phyloP scores from a whole-genome alignment of 192 early-diverging fungal species.

The Gorgonomyces haynaldii region DNA sequence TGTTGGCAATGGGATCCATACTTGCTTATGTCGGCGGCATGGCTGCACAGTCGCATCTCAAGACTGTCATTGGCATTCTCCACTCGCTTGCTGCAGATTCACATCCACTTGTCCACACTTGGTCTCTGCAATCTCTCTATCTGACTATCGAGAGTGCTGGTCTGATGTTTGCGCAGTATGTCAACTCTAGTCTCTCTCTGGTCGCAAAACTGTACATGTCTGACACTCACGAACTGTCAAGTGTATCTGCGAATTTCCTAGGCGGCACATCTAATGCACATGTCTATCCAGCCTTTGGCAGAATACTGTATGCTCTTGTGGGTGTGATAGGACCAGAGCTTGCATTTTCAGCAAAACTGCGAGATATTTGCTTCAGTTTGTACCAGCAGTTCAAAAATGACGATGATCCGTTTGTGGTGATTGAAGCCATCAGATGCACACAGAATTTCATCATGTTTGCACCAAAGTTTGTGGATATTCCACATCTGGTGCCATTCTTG shows the following conservation, averaged over 20 bases:
- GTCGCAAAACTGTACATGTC: conserved; percentile 80
- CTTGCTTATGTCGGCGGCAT: conserved; percentile 83
- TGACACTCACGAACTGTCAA: conserved; percentile 67
- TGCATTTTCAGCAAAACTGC: conserved; percentile 51
- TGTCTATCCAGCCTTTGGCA: conserved; percentile 58
- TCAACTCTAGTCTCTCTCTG: conserved; percentile 73
- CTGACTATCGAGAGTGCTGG: conserved; percentile 81
- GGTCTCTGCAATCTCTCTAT: conserved; percentile 78
- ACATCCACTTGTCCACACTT: conserved; percentile 87
- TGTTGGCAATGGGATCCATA: conserved; percentile 79
- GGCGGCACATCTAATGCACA: conserved; percentile 49
- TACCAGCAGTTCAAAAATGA: conserved; percentile 72
- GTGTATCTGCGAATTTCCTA: conserved; percentile 18
- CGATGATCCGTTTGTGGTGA: conserved; percentile 58
- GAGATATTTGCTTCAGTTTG: conserved; percentile 70
- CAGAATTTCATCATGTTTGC: conserved; percentile 87
- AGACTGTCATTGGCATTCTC: conserved; percentile 79
- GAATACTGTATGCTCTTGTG: conserved; percentile 77
- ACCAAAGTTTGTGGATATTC: conserved; percentile 57
- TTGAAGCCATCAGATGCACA: conserved; percentile 74
- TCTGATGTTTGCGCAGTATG: conserved; percentile 81
- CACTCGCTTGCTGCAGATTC: conserved; percentile 83
- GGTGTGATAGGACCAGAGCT: conserved; percentile 90
- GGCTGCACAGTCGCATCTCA: conserved; percentile 68
- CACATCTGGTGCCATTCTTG: conserved; percentile 58